Conservation (phyloP, 2,329 filamentous ascomycete genomes). For the Cladorrhinum sp. region DNA sequence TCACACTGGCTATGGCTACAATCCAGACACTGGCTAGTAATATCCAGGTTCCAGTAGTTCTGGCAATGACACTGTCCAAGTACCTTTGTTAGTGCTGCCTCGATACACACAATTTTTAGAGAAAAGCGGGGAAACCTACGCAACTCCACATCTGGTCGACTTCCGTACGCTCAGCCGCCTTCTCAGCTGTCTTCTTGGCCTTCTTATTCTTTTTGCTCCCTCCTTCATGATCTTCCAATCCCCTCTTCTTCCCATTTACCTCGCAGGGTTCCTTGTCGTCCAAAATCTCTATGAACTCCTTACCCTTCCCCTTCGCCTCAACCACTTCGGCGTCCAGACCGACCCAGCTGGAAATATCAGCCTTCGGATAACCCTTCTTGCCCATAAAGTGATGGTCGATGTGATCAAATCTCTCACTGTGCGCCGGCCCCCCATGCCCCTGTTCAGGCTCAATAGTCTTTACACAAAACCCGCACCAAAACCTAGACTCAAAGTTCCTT, state of each 20-base stretch:
- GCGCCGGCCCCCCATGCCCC: constrained; percentile 48
- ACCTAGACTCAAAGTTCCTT: constrained; percentile 60
- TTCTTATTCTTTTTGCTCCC: constrained; percentile 1
- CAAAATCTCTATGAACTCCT: background rate
- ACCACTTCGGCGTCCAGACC: constrained; percentile 32
- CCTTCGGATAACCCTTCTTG: constrained; percentile 38
- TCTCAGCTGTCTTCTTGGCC: background rate
- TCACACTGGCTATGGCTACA: constrained; percentile 12
- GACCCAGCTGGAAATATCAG: constrained; percentile 56
- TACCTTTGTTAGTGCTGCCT: too few relatives aligned
- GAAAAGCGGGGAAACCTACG: constrained; percentile 9
- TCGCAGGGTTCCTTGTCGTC: background rate
- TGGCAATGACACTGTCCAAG: constrained; percentile 10
- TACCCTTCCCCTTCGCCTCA: background rate
- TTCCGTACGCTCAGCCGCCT: too few relatives aligned
- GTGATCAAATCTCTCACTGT: constrained; percentile 59
- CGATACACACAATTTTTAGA: background rate
- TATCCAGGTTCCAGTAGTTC: constrained; percentile 1
- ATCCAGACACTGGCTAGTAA: constrained; percentile 9
- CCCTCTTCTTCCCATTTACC: constrained; percentile 1
- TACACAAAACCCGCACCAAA: constrained; percentile 86
- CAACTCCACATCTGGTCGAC: constrained; percentile 12
- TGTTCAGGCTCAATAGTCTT: constrained; percentile 49
- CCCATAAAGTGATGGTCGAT: constrained; percentile 71
- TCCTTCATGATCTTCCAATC: constrained; percentile 7